Base-by-base conservation (phyloP, 2,329 filamentous ascomycete species). In the Ophiostoma sp. region DNA sequence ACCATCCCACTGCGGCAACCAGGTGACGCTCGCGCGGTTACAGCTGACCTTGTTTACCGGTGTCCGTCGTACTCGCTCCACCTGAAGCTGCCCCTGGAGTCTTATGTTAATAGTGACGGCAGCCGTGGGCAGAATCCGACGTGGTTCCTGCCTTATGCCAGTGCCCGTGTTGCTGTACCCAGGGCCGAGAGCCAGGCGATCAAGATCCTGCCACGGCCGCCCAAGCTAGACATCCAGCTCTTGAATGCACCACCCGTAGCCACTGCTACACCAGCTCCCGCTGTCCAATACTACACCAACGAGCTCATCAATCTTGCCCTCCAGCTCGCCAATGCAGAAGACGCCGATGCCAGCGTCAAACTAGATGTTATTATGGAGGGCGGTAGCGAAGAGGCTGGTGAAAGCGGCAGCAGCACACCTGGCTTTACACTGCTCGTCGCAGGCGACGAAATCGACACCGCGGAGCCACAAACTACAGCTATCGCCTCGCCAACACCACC, bases 181-280 rank as follows among this genome's bases (percentile, higher is more conserved):
- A 85, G 89, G 9, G 76, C 82, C 12, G 84, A 87, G 64, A 82
- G 87, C 9, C 84, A 88, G 45, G 83, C 84, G 1, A 88, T 97
- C 72, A 91, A 89, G 72, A 90, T 99, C 31, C 86, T 94, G 71
- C 95, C 96, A 1, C 93, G 97, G 76, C 96, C 95, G 36, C 96
- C 96, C 0, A 98, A 98, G 82, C 90, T 99, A 84, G 90, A 93
- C 77, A 89, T 99, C 63, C 87, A 84, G 33, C 83, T 93, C 11
- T 11, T 22, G 33, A 15, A 28, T 31, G 36, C 68, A 3, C 15
- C 66, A n/a, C 0, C 7, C 5, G 25, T 39, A 31, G 39, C 31
- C n/a, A 7, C 25, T 7, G 28, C 9, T 6, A 12, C n/a, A 2
- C 22, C 66, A 1, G 64, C 57, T 1, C 48, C 48, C 0, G 25